Base-by-base conservation (phyloP, 225 moss, liverwort and hornwort genomes). In the Thuidium tamariscinum region DNA sequence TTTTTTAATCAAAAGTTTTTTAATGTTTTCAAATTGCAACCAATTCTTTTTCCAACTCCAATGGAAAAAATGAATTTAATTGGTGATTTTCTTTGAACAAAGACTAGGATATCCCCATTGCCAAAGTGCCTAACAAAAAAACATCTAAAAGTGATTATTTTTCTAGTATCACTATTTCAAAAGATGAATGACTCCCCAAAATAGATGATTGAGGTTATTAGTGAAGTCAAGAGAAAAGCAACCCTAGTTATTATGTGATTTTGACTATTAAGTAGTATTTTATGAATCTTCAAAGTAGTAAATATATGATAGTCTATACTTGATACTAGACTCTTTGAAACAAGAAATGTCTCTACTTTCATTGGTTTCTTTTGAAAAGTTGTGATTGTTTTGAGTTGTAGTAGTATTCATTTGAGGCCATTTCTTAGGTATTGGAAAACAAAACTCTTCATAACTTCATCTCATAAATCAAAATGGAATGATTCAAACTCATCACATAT, bases 81-180 rank as follows among this genome's bases (percentile, higher is more conserved):
- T 0, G n/a, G n/a, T 70, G 15, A 3, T 70, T 2, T 3, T 25
- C 7, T 0, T 0, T 0, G 1, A 42, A 25, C 0, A 41, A 41
- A 4, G 5, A 26, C 1, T 69, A 2, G 7, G 1, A 8, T 0
- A 13, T 15, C 0, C 2, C 5, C 3, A 2, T 0, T 4, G 0
- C 5, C 16, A 16, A 5, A 15, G 5, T 44, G 23, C 5, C 9
- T 42, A 5, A 5, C 0, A 2, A 5, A 17, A 44, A 0, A 46
- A 3, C 17, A 46, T 11, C 1, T 11, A 18, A 30, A 16, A 46
- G 18, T 0, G 0, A 18, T 1, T 44, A 9, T 16, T 29, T 7
- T 42, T 44, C 10, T 29, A 44, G 3, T 6, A 4, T 0, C 1
- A 5, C 5, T 17, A 29, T 3, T 29, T 44, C 17, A 71, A 17